These are phyloP conservation scores for Alternaria incomplexa DNA, from an alignment of 2,329 filamentous ascomycete species.

Conservation along the genomic window DNA sequence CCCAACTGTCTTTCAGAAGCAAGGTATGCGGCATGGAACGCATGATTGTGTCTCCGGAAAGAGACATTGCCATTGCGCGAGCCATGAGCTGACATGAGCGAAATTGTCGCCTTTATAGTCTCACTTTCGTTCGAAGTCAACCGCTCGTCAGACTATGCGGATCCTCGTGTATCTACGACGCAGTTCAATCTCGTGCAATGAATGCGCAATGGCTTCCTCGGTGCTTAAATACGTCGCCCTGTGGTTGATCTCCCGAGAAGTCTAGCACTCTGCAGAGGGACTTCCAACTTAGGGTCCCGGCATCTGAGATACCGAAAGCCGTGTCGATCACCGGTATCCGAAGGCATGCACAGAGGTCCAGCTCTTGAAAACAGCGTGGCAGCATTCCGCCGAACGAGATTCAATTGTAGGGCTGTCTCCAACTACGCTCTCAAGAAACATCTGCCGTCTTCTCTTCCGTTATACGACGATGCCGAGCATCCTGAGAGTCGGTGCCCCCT, in stretches of 20 bases:
- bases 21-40: slow-evolving; percentile 1
- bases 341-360: not conserved
- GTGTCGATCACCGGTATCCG: not conserved
- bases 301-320: not conserved
- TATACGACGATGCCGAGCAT: slow-evolving; percentile 36
- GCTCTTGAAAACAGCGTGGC: not conserved
- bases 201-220: not conserved
- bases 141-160: not conserved
- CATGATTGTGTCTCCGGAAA: not conserved
- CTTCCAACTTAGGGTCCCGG: not conserved
- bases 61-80: not conserved
- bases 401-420: not conserved
- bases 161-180: not conserved
- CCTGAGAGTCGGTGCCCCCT: slow-evolving; percentile 26
- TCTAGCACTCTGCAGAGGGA: not conserved
- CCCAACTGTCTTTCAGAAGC: slow-evolving; percentile 6
- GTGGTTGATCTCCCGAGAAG: not conserved
- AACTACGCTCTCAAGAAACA: slow-evolving; percentile 1
- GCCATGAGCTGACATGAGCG: not conserved
- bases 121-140: not conserved
- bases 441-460: slow-evolving; percentile 24
- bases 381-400: not conserved
- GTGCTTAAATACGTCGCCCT: not conserved
- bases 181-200: not conserved
- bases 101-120: not conserved